Evolutionary conservation across 2,329 filamentous ascomycete genomes (phyloP).

Genomic region (Microdochium trichocladiopsis): DNA sequence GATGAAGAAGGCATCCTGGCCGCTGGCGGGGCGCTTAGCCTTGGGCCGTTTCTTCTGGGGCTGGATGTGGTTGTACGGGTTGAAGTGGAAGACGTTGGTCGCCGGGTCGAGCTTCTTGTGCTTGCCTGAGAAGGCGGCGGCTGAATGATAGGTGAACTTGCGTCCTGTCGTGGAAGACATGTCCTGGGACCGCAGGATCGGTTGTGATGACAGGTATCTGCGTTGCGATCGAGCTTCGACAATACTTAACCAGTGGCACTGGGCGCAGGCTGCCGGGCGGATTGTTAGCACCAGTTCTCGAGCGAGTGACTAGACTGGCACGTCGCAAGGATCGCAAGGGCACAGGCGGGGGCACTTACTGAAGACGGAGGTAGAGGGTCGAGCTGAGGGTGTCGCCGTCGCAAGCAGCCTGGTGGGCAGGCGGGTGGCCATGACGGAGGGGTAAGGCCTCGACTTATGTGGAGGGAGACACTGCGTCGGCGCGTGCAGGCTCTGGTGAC

Average conservation of each 20-base stretch:
- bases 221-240: conserved; percentile 5
- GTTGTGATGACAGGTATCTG: conserved; percentile 15
- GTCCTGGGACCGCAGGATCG: conserved; percentile 12
- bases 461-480: background rate
- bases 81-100: conserved; percentile 68
- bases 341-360: too few relatives aligned
- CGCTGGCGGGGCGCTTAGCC: conserved; percentile 64
- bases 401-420: background rate
- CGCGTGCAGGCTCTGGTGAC: background rate
- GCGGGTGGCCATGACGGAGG: background rate
- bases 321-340: too few relatives aligned
- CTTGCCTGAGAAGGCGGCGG: conserved; percentile 71
- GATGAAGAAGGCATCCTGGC: conserved; percentile 96
- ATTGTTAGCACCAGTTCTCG: too few relatives aligned
- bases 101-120: conserved; percentile 59
- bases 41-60: conserved; percentile 44
- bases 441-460: background rate
- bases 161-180: conserved; percentile 8
- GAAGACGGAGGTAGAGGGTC: background rate
- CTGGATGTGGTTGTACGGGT: conserved; percentile 53
- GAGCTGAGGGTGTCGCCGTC: background rate
- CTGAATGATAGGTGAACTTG: conserved; percentile 60
- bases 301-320: too few relatives aligned
- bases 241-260: conserved; percentile 6
- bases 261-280: conserved; percentile 5